A percentile compares a stretch with the other conserved stretches of the same genome.
phyloP scores from a whole-genome alignment of 805 yeast genomes.

The Pachysolen tannophilus region DNA sequence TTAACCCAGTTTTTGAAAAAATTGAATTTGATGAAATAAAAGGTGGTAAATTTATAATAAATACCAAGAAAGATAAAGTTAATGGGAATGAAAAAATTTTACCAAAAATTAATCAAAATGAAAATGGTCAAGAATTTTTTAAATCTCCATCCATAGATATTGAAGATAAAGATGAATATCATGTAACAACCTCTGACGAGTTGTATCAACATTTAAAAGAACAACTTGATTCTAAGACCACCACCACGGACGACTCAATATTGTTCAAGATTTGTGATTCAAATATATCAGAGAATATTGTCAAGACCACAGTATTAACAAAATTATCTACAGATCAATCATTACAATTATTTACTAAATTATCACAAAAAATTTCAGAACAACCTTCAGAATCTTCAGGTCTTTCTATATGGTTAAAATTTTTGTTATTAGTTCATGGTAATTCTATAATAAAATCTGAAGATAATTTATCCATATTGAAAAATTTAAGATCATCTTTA shows the following conservation, averaged over 20 bases:
- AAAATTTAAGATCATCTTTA: slow-evolving; percentile 49
- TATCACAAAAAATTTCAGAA: slow-evolving; percentile 41
- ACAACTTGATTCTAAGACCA: slow-evolving; percentile 14
- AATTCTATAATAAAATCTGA: slow-evolving; percentile 47
- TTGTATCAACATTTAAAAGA: slow-evolving; percentile 15
- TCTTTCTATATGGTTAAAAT: slow-evolving; percentile 63
- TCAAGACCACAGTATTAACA: slow-evolving; percentile 47
- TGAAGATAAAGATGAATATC: slow-evolving; percentile 10
- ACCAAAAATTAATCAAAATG: slow-evolving; percentile 19
- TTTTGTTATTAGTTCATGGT: slow-evolving; percentile 67
- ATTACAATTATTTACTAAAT: slow-evolving; percentile 33
- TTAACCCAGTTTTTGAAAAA: slow-evolving; percentile 19
- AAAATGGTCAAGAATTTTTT: slow-evolving; percentile 11
- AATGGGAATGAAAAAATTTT: slow-evolving; percentile 9
- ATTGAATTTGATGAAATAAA: slow-evolving; percentile 1
- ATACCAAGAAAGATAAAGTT: slow-evolving; percentile 21
- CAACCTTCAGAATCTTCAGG: slow-evolving; percentile 46
- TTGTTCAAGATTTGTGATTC: slow-evolving; percentile 25
- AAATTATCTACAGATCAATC: slow-evolving; percentile 40
- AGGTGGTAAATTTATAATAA: slow-evolving; percentile 11
- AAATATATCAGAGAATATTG: slow-evolving; percentile 34
- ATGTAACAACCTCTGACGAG: slow-evolving; percentile 17
- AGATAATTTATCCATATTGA: slow-evolving; percentile 46
- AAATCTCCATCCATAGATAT: slow-evolving; percentile 12
- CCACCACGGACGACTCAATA: slow-evolving; percentile 19